phyloP scores from a whole-genome alignment of 1,139 yeast species.

The Saccharomycopsis phalli region DNA sequence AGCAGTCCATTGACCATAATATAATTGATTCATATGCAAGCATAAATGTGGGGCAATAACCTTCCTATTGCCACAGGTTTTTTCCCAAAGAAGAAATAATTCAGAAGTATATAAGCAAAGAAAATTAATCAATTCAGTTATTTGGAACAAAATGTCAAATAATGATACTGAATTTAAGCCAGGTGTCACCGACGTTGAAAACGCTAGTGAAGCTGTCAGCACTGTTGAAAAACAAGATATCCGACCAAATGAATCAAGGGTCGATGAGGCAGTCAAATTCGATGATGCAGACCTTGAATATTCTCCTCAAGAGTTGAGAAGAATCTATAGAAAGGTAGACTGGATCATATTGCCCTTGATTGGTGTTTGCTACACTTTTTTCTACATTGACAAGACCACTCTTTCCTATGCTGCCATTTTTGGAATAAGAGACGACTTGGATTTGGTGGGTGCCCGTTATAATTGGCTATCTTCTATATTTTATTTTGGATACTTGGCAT shows the following conservation, averaged over 20 bases:
- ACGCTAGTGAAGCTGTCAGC: conserved; percentile 4
- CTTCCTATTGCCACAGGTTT: too few species aligned
- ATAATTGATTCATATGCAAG: too few species aligned
- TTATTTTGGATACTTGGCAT: conserved; percentile 41
- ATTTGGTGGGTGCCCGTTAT: conserved; percentile 32
- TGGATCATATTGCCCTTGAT: conserved; percentile 32
- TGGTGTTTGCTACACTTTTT: conserved; percentile 32
- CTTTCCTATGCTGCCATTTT: conserved; percentile 36
- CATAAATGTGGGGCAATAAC: too few species aligned
- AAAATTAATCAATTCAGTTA: too few species aligned
- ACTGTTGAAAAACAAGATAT: not conserved
- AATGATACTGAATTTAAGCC: not conserved
- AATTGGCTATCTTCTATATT: conserved; percentile 56
- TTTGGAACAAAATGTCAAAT: too few species aligned
- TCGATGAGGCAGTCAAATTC: conserved; percentile 12
- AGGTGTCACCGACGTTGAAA: not conserved
- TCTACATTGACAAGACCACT: conserved; percentile 34
- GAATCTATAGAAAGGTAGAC: conserved; percentile 29
- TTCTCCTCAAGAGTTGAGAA: conserved; percentile 18
- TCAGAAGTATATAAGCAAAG: too few species aligned
- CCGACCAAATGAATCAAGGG: not conserved
- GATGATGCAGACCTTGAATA: conserved; percentile 11
- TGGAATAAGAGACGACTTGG: conserved; percentile 39
- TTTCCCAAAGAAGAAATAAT: too few species aligned
- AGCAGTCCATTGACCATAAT: too few species aligned